Evolutionary conservation across 306 rosid species (phyloP).

Genomic region (Adenanthera pavonina): DNA sequence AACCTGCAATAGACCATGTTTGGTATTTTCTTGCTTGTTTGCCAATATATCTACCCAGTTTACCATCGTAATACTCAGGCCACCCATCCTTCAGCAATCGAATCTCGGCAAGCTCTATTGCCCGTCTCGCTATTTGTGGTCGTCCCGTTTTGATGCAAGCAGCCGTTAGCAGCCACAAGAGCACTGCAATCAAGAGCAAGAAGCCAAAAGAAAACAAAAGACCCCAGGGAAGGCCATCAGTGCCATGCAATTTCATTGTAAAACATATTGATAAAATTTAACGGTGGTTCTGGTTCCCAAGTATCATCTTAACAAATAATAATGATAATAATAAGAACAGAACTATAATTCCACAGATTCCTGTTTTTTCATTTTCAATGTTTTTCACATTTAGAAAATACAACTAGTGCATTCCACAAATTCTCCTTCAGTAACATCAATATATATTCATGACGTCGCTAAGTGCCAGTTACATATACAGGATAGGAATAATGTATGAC

Average conservation of each 20-base stretch:
- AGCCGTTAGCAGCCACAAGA: slow-evolving; percentile 85
- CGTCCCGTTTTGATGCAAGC: slow-evolving; percentile 92
- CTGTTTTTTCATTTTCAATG: not conserved
- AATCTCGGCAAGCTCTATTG: slow-evolving; percentile 87
- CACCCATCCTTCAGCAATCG: slow-evolving; percentile 85
- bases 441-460: not conserved
- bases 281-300: not conserved
- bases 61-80: slow-evolving; percentile 95
- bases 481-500: not conserved
- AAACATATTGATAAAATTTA: slow-evolving; percentile 14
- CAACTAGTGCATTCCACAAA: not conserved
- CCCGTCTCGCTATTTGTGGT: slow-evolving; percentile 85
- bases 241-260: not conserved
- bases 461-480: not conserved
- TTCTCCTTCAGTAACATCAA: not conserved
- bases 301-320: not conserved
- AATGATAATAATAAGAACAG: not conserved
- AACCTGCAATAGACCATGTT: slow-evolving; percentile 95
- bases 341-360: not conserved
- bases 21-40: slow-evolving; percentile 92
- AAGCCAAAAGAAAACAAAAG: slow-evolving; percentile 20
- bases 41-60: slow-evolving; percentile 80
- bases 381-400: slow-evolving; percentile 1
- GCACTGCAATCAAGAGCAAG: slow-evolving; percentile 61
- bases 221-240: slow-evolving; percentile 27